phyloP scores from a whole-genome alignment of 192 early-diverging fungal species.

The Borealophlyctis nickersoniae region DNA sequence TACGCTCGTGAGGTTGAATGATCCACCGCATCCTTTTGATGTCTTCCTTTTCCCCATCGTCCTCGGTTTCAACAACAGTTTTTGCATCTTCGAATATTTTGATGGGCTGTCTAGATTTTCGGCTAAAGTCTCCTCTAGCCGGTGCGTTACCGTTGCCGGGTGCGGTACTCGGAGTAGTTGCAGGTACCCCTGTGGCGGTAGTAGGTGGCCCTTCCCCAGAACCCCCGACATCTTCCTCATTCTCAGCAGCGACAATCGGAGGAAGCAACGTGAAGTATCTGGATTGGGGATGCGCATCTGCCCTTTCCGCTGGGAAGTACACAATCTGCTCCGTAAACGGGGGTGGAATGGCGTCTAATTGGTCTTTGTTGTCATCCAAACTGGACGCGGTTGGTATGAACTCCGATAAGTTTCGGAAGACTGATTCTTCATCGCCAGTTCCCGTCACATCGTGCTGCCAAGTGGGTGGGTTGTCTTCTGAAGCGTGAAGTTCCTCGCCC shows the following conservation, averaged over 20 bases:
- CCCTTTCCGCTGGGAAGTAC: conserved; percentile 32
- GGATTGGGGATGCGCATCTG: conserved; percentile 13
- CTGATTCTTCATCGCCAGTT: conserved; percentile 37
- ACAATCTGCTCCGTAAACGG: conserved; percentile 45
- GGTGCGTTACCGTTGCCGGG: not conserved
- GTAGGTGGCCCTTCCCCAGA: conserved; percentile 1
- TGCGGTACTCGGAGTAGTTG: not conserved
- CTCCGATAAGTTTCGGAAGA: conserved; percentile 42
- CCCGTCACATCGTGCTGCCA: conserved; percentile 31
- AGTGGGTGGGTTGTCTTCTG: conserved; percentile 6
- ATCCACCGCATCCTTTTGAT: conserved; percentile 45
- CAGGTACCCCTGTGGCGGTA: not conserved
- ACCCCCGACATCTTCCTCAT: conserved; percentile 33
- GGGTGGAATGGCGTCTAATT: conserved; percentile 28
- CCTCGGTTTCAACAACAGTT: conserved; percentile 19
- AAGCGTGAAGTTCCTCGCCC: not conserved
- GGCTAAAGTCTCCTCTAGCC: not conserved
- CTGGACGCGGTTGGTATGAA: conserved; percentile 31
- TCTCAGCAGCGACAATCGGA: conserved; percentile 16
- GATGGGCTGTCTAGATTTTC: conserved; percentile 10
- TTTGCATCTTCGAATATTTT: conserved; percentile 40
- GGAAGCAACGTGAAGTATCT: conserved; percentile 33
- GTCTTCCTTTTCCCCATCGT: conserved; percentile 43
- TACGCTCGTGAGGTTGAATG: conserved; percentile 45
- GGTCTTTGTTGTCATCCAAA: conserved; percentile 21